Evolutionary conservation across 768 basidiomycete genomes (phyloP).

Genomic region (Calocybe cyanea): DNA sequence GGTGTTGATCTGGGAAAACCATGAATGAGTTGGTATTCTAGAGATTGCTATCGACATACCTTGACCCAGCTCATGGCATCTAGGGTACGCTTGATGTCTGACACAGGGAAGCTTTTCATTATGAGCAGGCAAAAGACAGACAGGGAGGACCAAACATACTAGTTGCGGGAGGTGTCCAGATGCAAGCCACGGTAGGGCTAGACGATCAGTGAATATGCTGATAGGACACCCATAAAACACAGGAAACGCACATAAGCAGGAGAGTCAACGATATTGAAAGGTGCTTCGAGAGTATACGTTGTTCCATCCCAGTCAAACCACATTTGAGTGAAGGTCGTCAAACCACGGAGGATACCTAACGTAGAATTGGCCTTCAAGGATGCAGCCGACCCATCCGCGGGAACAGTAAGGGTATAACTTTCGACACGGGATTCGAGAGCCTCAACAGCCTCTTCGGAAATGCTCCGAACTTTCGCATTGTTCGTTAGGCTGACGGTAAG

Average conservation of each 20-base stretch:
- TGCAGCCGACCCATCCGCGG: constrained; percentile 52
- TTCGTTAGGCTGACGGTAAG: constrained; percentile 42
- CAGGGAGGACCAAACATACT: constrained; percentile 25
- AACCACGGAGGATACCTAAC: constrained; percentile 65
- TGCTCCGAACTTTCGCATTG: constrained; percentile 34
- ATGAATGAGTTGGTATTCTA: not conserved
- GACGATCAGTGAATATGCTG: not conserved
- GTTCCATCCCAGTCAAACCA: constrained; percentile 56
- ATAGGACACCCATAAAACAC: not conserved
- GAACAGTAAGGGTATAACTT: constrained; percentile 55
- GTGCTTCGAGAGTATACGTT: constrained; percentile 54
- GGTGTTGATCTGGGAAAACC: constrained; percentile 50
- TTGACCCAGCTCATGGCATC: constrained; percentile 81
- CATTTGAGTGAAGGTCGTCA: constrained; percentile 71
- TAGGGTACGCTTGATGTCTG: constrained; percentile 63
- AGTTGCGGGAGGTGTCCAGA: constrained; percentile 80
- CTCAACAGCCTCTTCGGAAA: constrained; percentile 51
- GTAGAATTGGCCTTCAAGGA: constrained; percentile 58
- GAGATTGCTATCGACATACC: constrained; percentile 36
- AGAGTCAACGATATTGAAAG: constrained; percentile 54
- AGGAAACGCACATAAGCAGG: constrained; percentile 58
- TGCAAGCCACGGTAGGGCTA: constrained; percentile 75
- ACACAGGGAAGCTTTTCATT: constrained; percentile 49
- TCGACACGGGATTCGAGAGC: constrained; percentile 55
- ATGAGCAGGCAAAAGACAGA: constrained; percentile 3